Evolutionary conservation across 73 alveolate genomes (phyloP).

Genomic region (Symbiodinium natans): DNA sequence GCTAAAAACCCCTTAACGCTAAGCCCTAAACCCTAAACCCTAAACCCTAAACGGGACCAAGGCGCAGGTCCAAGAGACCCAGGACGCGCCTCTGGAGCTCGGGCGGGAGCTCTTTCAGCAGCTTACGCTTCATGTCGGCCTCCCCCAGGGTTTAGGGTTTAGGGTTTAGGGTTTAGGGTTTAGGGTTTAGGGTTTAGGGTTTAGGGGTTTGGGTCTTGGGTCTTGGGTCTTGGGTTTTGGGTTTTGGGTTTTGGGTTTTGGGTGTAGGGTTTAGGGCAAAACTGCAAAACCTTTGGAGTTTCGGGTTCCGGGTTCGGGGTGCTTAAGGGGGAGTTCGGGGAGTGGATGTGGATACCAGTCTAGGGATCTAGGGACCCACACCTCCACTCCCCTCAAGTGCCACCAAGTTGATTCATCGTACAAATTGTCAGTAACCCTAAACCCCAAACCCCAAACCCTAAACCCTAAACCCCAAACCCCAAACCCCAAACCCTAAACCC

Average conservation of each 20-base stretch:
- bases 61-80: background rate
- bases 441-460: too few species aligned
- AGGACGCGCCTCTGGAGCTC: background rate
- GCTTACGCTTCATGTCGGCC: conserved; percentile 4
- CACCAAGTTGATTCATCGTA: too few species aligned
- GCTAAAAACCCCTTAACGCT: background rate
- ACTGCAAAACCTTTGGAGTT: background rate
- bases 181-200: background rate
- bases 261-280: too few species aligned
- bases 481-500: too few species aligned
- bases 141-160: background rate
- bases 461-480: too few species aligned
- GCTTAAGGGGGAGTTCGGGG: too few species aligned
- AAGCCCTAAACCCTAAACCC: background rate
- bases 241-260: too few species aligned
- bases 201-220: background rate
- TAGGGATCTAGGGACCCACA: too few species aligned
- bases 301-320: background rate
- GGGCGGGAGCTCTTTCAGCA: background rate
- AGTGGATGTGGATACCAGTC: too few species aligned
- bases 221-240: background rate
- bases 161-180: background rate
- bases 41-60: background rate
- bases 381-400: too few species aligned
- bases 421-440: too few species aligned